Conservation (phyloP, 2,329 filamentous ascomycete genomes). For the Amesomyces nigricolor region DNA sequence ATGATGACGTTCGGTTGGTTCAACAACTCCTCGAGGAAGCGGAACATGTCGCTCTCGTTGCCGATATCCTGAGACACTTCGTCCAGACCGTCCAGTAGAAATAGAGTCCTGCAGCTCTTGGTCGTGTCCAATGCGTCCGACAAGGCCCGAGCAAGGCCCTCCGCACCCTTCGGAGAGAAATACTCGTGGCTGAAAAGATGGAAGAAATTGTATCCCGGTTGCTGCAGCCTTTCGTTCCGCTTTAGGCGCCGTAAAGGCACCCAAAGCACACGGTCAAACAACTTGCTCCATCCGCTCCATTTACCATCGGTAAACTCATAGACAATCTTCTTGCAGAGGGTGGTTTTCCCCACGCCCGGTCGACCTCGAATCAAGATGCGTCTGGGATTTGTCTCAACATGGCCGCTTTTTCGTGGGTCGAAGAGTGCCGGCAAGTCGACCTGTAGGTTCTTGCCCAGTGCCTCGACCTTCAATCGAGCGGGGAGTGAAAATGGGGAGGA, state of each 20-base stretch:
- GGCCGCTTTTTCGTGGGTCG: conserved; percentile 20
- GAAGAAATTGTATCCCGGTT: conserved; percentile 23
- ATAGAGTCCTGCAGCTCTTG: conserved; percentile 29
- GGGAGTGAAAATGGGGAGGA: conserved; percentile 29
- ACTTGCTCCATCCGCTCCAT: conserved; percentile 22
- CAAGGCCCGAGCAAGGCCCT: conserved; percentile 22
- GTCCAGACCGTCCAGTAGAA: conserved; percentile 41
- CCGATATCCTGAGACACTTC: conserved; percentile 32
- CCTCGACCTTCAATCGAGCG: conserved; percentile 28
- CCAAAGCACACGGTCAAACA: conserved; percentile 37
- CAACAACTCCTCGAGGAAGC: conserved; percentile 30
- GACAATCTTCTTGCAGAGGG: conserved; percentile 39
- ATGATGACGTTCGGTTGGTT: conserved; percentile 35
- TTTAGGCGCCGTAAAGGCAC: conserved; percentile 35
- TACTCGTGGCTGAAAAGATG: conserved; percentile 29
- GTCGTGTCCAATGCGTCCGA: not conserved
- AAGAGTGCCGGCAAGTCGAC: conserved; percentile 29
- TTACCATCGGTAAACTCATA: conserved; percentile 29
- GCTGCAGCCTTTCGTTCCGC: conserved; percentile 1
- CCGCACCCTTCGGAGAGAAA: conserved; percentile 24
- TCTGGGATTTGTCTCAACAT: conserved; percentile 17
- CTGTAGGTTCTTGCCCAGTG: conserved; percentile 21
- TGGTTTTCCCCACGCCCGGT: conserved; percentile 38
- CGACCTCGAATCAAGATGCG: conserved; percentile 35
- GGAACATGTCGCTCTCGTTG: conserved; percentile 12